Evolutionary conservation across 2,329 filamentous ascomycete genomes (phyloP).

Genomic region (Dactylellina drechsleri): DNA sequence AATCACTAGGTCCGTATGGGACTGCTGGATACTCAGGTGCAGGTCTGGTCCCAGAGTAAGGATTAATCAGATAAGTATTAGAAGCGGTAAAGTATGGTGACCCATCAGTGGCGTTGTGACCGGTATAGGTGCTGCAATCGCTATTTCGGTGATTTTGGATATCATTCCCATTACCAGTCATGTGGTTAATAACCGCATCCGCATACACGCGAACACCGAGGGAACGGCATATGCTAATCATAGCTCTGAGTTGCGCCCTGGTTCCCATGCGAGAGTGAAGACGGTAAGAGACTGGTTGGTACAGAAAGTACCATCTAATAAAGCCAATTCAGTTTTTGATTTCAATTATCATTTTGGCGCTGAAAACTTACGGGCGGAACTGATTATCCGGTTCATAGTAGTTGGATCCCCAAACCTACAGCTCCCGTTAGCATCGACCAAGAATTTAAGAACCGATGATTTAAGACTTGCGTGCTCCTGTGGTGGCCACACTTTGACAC

Average conservation of each 20-base stretch:
- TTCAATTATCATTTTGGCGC: not conserved
- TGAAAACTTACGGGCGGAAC: constrained; percentile 58
- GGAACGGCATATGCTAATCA: constrained; percentile 58
- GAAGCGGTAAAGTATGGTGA: constrained; percentile 59
- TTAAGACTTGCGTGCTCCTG: constrained; percentile 56
- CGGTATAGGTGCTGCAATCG: constrained; percentile 57
- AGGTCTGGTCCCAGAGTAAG: constrained; percentile 58
- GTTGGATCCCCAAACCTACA: constrained; percentile 59
- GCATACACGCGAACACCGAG: constrained; percentile 60
- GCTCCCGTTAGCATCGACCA: not conserved
- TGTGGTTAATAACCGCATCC: constrained; percentile 59
- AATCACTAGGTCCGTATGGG: constrained; percentile 60
- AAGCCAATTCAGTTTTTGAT: not conserved
- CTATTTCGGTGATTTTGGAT: constrained; percentile 59
- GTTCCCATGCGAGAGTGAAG: constrained; percentile 59
- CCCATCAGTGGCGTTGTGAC: constrained; percentile 59
- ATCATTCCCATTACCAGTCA: constrained; percentile 59
- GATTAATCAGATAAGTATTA: constrained; percentile 59
- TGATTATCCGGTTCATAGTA: constrained; percentile 59
- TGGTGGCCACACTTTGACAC: constrained; percentile 60
- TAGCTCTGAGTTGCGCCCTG: constrained; percentile 57
- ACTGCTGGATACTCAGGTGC: constrained; percentile 59
- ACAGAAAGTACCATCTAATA: constrained; percentile 45
- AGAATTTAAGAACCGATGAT: not conserved
- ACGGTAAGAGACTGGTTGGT: constrained; percentile 59